Conservation (phyloP, 805 yeast species). For the Lachancea kluyveri region DNA sequence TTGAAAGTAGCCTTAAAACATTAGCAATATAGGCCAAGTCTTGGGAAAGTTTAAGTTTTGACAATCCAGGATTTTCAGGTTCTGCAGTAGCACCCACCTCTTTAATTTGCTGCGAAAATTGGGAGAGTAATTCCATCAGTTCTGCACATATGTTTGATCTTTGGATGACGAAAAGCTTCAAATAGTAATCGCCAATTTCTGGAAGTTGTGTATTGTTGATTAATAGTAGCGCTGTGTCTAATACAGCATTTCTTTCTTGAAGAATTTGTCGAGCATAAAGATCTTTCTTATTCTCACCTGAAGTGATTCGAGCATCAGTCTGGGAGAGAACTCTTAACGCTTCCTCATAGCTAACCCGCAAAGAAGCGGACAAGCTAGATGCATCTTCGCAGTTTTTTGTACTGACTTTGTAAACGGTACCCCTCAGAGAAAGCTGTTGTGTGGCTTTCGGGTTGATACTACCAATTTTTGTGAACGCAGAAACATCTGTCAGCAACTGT, state of each 20-base stretch:
- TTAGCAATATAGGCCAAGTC: constrained; percentile 32
- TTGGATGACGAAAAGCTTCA: constrained; percentile 15
- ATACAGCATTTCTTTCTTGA: constrained; percentile 45
- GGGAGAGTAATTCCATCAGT: constrained; percentile 13
- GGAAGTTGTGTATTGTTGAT: constrained; percentile 22
- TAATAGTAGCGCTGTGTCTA: constrained; percentile 35
- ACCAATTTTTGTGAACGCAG: constrained; percentile 9
- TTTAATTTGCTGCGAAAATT: constrained; percentile 2
- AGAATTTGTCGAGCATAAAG: constrained; percentile 35
- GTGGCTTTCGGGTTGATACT: background rate
- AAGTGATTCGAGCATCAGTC: constrained; percentile 33
- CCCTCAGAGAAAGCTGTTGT: constrained; percentile 33
- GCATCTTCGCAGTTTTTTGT: constrained; percentile 37
- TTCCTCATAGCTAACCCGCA: constrained; percentile 40
- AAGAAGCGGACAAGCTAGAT: constrained; percentile 31
- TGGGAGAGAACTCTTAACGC: constrained; percentile 43
- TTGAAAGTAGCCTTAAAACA: constrained; percentile 33
- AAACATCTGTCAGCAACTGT: constrained; percentile 8
- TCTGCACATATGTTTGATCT: constrained; percentile 19
- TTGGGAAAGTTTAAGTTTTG: constrained; percentile 20
- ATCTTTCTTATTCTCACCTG: constrained; percentile 25
- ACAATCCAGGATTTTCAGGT: constrained; percentile 11
- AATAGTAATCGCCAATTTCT: constrained; percentile 17
- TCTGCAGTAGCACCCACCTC: constrained; percentile 6
- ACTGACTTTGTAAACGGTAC: constrained; percentile 33